Evolutionary conservation across 352 stramenopile species (phyloP), one percentile per base, ranked within the genome.

Genomic region (Phytophthora fragariaefolia): DNA sequence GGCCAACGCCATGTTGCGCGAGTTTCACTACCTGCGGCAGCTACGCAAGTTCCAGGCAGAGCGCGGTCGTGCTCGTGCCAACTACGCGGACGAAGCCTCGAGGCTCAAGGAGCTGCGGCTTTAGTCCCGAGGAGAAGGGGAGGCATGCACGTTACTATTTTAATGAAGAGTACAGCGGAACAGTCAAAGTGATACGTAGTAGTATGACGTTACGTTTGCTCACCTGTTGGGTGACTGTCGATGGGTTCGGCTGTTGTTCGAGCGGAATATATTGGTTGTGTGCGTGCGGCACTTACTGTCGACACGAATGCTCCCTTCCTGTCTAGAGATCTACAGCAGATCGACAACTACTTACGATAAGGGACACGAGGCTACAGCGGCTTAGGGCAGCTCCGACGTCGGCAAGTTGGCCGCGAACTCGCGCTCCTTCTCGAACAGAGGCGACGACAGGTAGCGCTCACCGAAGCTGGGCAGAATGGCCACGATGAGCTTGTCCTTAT

Each of bases 391-490:
- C 49, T 73, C 68, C 6, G 63, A 72, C 50, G 68, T 93, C 43
- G 58, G 69, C 38, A 93, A 63, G 22, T 83, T 75, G 36, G 85
- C 83, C 26, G 85, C 85, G 57, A 74, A 85, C 67, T 91, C 83
- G 52, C 85, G 82, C 68, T 93, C 85, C 55, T 75, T 69, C 43
- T 92, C 83, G 52, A 93, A 93, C 36, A 93, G 77, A 32, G 83
- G 61, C 55, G 85, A 91, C 46, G 82, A 91, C 70, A 92, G 67
- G 70, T 94, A 94, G 34, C 85, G 82, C 73, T 97, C 91, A 58
- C 91, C 91, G 72, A 96, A 97, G 58, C 81, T 94, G 18, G 91
- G 89, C 64, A 97, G 78, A 63, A 97, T 94, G 48, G 85, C 83
- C 26, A 97, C 91, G 55, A 93, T 96, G 34, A 94, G 75, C 80